phyloP scores from a whole-genome alignment of 345 rosid genomes.

The Diplotaxis tenuifolia region DNA sequence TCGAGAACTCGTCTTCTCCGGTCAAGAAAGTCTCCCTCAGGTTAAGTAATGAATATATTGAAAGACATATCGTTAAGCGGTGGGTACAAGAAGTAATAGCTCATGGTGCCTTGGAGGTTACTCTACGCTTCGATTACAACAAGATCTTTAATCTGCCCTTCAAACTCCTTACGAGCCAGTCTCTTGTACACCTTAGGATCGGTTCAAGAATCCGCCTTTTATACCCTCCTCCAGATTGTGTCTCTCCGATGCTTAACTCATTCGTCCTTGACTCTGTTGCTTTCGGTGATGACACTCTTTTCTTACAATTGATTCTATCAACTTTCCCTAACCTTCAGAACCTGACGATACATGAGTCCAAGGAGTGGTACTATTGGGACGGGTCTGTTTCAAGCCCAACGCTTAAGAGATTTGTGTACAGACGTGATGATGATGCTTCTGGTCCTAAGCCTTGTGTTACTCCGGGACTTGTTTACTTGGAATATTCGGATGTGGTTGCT shows the following conservation, averaged over 20 bases:
- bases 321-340: slow-evolving; percentile 22
- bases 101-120: slow-evolving; percentile 17
- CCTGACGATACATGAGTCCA: slow-evolving; percentile 7
- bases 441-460: slow-evolving; percentile 23
- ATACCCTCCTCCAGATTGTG: not conserved
- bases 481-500: slow-evolving; percentile 23
- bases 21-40: slow-evolving; percentile 11
- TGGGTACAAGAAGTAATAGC: slow-evolving; percentile 1
- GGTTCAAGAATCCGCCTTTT: slow-evolving; percentile 10
- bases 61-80: not conserved
- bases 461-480: slow-evolving; percentile 27
- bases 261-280: slow-evolving; percentile 27
- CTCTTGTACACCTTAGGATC: slow-evolving; percentile 8
- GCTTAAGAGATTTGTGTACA: not conserved
- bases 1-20: not conserved
- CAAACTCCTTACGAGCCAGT: slow-evolving; percentile 2
- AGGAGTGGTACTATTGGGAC: slow-evolving; percentile 13
- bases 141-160: not conserved
- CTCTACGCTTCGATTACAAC: not conserved
- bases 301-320: not conserved
- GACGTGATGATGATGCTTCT: not conserved
- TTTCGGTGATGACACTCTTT: not conserved
- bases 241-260: slow-evolving; percentile 1
- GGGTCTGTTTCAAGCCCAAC: slow-evolving; percentile 6
- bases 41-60: not conserved